phyloP scores from a whole-genome alignment of 768 basidiomycete species.

The Serendipita sp. region DNA sequence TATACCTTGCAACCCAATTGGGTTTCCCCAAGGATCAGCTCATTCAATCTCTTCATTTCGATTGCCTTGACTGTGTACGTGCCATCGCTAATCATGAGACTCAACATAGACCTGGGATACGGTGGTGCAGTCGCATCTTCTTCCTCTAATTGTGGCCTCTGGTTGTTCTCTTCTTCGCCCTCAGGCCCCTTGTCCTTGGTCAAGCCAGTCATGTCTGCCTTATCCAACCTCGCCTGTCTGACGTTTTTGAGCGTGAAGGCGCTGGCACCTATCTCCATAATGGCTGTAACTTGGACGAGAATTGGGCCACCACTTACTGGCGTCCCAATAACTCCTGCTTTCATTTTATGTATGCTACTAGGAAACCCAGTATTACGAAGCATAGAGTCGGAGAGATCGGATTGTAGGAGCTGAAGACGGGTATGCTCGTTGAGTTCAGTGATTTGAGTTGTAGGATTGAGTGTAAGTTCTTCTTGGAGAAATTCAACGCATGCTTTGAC shows the following conservation, averaged over 20 bases:
- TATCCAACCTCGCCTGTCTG: constrained; percentile 45
- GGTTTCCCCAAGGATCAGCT: constrained; percentile 57
- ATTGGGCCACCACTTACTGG: constrained; percentile 29
- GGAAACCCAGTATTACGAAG: constrained; percentile 53
- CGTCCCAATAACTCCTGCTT: constrained; percentile 21
- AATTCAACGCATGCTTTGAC: constrained; percentile 38
- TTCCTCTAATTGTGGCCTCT: constrained; percentile 34
- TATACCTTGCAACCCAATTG: constrained; percentile 69
- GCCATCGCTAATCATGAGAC: constrained; percentile 69
- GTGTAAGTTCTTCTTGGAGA: constrained; percentile 18
- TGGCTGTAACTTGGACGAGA: constrained; percentile 56
- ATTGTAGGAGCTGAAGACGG: constrained; percentile 52
- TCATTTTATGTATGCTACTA: constrained; percentile 22
- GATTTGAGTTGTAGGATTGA: constrained; percentile 29
- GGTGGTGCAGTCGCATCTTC: constrained; percentile 65
- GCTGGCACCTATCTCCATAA: constrained; percentile 76
- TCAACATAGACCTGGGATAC: constrained; percentile 69
- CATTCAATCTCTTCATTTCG: constrained; percentile 54
- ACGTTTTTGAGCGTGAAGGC: constrained; percentile 66
- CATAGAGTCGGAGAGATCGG: constrained; percentile 59
- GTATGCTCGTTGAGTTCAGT: constrained; percentile 34
- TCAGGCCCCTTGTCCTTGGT: constrained; percentile 32
- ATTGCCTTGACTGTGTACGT: constrained; percentile 48
- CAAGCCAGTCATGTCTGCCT: constrained; percentile 41
- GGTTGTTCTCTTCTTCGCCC: constrained; percentile 37